Evolutionary conservation across 805 yeast genomes (phyloP), one percentile per base, ranked within the genome.

Genomic region (Wickerhamiella vanderwaltii): DNA sequence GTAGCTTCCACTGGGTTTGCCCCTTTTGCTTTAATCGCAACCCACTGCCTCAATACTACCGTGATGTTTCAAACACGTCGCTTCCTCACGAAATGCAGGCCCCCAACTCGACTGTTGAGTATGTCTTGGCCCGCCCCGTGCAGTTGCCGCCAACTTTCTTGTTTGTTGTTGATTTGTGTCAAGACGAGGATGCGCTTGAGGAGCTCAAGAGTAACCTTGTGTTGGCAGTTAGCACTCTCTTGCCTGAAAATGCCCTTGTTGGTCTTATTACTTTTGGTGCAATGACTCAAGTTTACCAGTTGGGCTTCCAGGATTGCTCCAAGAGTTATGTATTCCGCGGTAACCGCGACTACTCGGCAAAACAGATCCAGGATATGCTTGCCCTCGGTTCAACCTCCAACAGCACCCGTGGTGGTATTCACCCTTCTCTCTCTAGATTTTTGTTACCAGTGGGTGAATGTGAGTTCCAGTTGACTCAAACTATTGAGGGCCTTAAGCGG

Each of bases 251-350:
- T 53, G 83, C 94, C 2, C 68, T 86, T 41, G 75, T 87, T 43
- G 95, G 96, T 33, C 70, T 87, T 52, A 73, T 87, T 55, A 84
- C 96, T 11, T 83, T 67, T 55, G 96, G 95, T 42, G 83, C 93
- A 22, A 86, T 82, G 66, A 87, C 86, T 36, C 87, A 83, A 56
- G 80, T 88, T 39, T 93, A 87, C 62, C 95, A 86, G 60, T 66
- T 86, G 46, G 75, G 79, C 12, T 75, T 73, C 54, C 72, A 74
- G 37, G 70, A 73, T 17, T 73, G 85, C 58, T 73, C 73, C 52
- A 81, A 80, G 61, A 75, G 82, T 46, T 81, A 73, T 56, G 82
- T 85, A 18, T 88, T 87, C 63, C 75, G 94, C 54, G 96, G 96
- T 45, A 82, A 78, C 57, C 79, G 83, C 59, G 95, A 86, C 50